Conservation (phyloP, 345 rosid species). For the Salix arbutifolia region DNA sequence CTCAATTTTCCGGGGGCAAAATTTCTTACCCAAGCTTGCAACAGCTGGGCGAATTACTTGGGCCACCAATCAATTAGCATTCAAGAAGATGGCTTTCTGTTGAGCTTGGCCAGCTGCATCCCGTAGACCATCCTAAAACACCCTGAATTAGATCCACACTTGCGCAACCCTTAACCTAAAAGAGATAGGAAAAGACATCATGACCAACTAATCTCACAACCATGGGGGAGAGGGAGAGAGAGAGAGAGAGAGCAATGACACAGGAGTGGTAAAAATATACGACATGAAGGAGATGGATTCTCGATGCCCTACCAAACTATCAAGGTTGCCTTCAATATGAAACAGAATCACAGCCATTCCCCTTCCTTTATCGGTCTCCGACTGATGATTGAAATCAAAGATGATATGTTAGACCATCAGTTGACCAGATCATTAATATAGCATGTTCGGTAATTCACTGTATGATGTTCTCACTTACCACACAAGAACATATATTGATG, state of each 20-base stretch:
- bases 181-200: constrained; percentile 8
- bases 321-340: constrained; percentile 73
- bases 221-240: not conserved
- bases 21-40: constrained; percentile 44
- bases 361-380: constrained; percentile 83
- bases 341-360: constrained; percentile 90
- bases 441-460: not conserved
- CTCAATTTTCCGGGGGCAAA: constrained; percentile 41
- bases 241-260: not conserved
- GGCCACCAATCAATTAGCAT: constrained; percentile 37
- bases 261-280: not conserved
- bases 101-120: constrained; percentile 89
- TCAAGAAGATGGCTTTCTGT: constrained; percentile 48
- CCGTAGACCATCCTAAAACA: constrained; percentile 89
- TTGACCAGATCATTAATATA: constrained; percentile 1
- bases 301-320: constrained; percentile 55
- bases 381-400: constrained; percentile 37
- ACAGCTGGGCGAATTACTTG: constrained; percentile 25
- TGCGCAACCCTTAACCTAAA: constrained; percentile 69
- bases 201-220: not conserved
- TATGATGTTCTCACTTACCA: constrained; percentile 44
- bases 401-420: not conserved
- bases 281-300: not conserved
- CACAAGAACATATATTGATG: constrained; percentile 74
- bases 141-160: constrained; percentile 76